Percentiles rank a stretch among this genome's conserved stretches.
Conservation (phyloP, 371 early-diverging fungal genomes). For the Batkoa obscura region DNA sequence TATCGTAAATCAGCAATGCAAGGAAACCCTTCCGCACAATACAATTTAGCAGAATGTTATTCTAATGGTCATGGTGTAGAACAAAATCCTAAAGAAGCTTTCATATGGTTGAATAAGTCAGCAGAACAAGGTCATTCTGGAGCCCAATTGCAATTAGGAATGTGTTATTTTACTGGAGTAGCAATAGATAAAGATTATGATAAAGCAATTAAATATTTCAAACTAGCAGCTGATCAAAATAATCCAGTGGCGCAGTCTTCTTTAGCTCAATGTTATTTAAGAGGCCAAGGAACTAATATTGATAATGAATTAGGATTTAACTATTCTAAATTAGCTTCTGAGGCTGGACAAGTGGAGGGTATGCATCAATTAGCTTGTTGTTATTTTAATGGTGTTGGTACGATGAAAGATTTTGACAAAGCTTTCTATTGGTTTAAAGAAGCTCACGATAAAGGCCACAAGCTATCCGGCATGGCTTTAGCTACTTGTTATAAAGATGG, state of each 20-base stretch:
- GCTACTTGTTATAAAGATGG: slow-evolving; percentile 61
- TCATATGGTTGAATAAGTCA: slow-evolving; percentile 47
- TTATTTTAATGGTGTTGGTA: slow-evolving; percentile 58
- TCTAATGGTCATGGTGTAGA: slow-evolving; percentile 64
- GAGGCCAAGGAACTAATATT: slow-evolving; percentile 39
- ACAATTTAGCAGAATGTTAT: slow-evolving; percentile 69
- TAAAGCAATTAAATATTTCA: slow-evolving; percentile 9
- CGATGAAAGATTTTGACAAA: slow-evolving; percentile 30
- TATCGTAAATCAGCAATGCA: slow-evolving; percentile 54
- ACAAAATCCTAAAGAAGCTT: slow-evolving; percentile 33
- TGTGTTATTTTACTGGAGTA: slow-evolving; percentile 56
- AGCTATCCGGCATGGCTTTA: slow-evolving; percentile 42
- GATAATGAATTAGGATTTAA: slow-evolving; percentile 8
- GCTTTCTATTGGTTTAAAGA: slow-evolving; percentile 42
- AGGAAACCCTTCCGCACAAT: slow-evolving; percentile 75
- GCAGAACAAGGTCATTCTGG: slow-evolving; percentile 40
- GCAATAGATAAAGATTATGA: slow-evolving; percentile 29
- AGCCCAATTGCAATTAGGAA: slow-evolving; percentile 62
- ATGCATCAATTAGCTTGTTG: slow-evolving; percentile 60
- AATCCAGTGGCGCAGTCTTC: slow-evolving; percentile 44
- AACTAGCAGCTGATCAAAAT: slow-evolving; percentile 19
- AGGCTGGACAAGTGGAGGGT: slow-evolving; percentile 21
- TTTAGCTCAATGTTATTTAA: slow-evolving; percentile 58
- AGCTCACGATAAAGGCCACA: slow-evolving; percentile 38
- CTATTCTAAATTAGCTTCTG: slow-evolving; percentile 24